Base-by-base conservation (phyloP, 148 eudicot genomes). In the Salicornia ramosissima region DNA sequence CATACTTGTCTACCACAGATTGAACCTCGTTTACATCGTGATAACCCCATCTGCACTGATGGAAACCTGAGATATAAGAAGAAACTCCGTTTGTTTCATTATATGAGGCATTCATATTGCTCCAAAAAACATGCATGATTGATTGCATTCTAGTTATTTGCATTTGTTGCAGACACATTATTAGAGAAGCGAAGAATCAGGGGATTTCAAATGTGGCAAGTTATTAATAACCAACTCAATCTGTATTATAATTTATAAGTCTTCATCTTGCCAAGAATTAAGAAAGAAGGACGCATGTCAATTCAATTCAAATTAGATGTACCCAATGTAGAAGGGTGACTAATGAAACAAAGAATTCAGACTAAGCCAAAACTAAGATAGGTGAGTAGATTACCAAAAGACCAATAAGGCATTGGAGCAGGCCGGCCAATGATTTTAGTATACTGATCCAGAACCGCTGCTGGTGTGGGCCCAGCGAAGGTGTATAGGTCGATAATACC, bases 381-480 rank as follows among this genome's bases (percentile, higher is more conserved):
- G 11, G 1, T 2, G 62, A 64, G 29, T 14, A 8, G 71, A 75
- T 75, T 58, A 85, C 88, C 88, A 46, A 85, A 83, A 21, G 88
- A 75, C 86, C 88, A 85, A 49, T 85, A 85, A 31, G 88, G 88
- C 86, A 85, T 83, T 12, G 88, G 83, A 22, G 86, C 75, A 1
- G 88, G 88, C 2, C 86, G 75, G 1, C 88, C 88, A 33, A 82
- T 70, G 24, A 85, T 42, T 71, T 64, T 42, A 3, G 88, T 85
- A 52, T 80, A 82, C 74, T 85, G 88, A 74, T 82, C 82, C 31
- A 85, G 52, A 6, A 85, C 86, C 19, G 16, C 42, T 12, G 29
- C 52, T 2, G 88, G 86, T 8, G 77, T 54, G 0, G 81, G 79
- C 29, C 88, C 88, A 0, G 71, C 55, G n/a, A 85, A 85, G 8